These are phyloP conservation scores for Murraya koenigii DNA, from an alignment of 345 rosid genomes.

Conservation along the genomic window DNA sequence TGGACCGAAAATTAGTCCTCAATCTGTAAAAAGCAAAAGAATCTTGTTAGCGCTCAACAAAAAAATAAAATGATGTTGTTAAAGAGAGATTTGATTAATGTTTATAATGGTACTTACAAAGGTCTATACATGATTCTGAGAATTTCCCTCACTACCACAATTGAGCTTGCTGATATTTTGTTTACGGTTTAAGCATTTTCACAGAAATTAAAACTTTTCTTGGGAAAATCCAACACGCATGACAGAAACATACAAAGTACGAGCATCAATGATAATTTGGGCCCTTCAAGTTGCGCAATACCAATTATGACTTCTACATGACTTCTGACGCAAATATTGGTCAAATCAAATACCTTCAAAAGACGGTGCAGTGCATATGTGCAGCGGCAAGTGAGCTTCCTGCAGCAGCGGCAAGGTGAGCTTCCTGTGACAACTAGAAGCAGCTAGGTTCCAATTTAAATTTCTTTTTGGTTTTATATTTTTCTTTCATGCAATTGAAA, in stretches of 20 bases:
- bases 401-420: no score
- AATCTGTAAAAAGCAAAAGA: slow-evolving; percentile 9
- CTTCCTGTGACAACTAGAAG: no score
- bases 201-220: slow-evolving; percentile 3
- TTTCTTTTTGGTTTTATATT: no score
- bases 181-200: slow-evolving; percentile 18
- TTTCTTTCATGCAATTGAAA: no score
- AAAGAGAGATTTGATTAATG: not conserved
- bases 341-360: no score
- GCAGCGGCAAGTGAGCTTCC: no score
- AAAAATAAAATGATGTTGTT: not conserved
- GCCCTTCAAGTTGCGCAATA: no score
- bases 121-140: slow-evolving; percentile 13
- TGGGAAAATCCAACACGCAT: not conserved
- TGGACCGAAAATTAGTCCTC: slow-evolving; percentile 14
- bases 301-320: no score
- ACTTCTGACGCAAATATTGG: no score
- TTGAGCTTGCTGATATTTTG: not conserved
- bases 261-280: no score
- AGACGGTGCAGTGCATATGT: rapidly evolving
- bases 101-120: slow-evolving; percentile 9
- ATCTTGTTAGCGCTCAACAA: not conserved
- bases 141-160: not conserved
- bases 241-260: no score
- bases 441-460: no score